Conservation (phyloP, 2,329 filamentous ascomycete genomes). For the Cadophora sp. region DNA sequence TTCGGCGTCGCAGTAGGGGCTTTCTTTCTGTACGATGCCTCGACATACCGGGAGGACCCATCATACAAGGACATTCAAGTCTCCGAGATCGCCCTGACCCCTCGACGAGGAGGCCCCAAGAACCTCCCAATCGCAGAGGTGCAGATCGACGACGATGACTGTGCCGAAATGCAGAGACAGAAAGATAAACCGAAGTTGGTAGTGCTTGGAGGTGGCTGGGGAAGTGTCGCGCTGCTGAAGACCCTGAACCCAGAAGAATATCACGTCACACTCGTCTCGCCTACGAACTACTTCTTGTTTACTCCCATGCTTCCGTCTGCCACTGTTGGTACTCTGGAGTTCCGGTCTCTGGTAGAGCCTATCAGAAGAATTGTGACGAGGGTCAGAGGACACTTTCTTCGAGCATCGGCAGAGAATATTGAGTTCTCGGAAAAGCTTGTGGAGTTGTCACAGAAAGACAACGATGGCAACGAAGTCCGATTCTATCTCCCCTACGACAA, state of each 20-base stretch:
- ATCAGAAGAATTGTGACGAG: constrained; percentile 82
- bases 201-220: constrained; percentile 94
- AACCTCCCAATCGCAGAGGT: constrained; percentile 91
- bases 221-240: constrained; percentile 89
- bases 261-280: constrained; percentile 93
- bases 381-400: constrained; percentile 87
- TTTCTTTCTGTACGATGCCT: constrained; percentile 94
- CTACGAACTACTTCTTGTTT: constrained; percentile 96
- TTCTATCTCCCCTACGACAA: constrained; percentile 99
- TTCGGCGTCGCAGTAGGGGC: constrained; percentile 72
- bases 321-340: constrained; percentile 91
- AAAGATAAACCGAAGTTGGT: constrained; percentile 94
- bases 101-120: constrained; percentile 86
- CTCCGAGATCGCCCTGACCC: constrained; percentile 82
- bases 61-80: constrained; percentile 77
- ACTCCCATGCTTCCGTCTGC: constrained; percentile 98
- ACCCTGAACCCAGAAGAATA: constrained; percentile 90
- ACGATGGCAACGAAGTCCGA: constrained; percentile 72
- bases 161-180: constrained; percentile 68
- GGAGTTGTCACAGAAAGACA: constrained; percentile 78
- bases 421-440: constrained; percentile 92
- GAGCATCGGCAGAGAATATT: constrained; percentile 84
- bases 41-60: constrained; percentile 80
- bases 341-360: constrained; percentile 91
- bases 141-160: constrained; percentile 88